A percentile compares a stretch with the other conserved stretches of the same genome.
phyloP scores from a whole-genome alignment of 1,284 basidiomycete genomes.

The Melampsora americana region DNA sequence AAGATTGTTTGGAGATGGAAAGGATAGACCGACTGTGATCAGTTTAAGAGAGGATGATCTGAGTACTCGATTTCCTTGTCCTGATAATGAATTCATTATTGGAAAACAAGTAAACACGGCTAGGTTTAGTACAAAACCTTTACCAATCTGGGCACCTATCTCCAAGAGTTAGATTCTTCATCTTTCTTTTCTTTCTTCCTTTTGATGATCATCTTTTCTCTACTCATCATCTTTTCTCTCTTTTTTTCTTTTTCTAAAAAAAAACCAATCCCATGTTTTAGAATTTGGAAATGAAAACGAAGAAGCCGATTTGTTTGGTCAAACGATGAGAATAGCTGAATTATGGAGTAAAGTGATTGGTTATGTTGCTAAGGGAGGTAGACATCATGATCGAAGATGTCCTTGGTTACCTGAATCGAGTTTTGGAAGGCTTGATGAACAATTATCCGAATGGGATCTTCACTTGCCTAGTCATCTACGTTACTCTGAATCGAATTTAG shows the following conservation, averaged over 20 bases:
- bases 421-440: constrained; percentile 45
- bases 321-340: constrained; percentile 47
- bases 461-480: constrained; percentile 43
- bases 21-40: constrained; percentile 47
- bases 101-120: constrained; percentile 17
- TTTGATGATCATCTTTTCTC: background rate
- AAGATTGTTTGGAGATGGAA: constrained; percentile 47
- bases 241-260: background rate
- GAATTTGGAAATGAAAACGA: background rate
- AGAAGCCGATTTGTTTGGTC: constrained; percentile 17
- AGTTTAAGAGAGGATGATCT: constrained; percentile 43
- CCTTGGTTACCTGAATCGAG: constrained; percentile 47
- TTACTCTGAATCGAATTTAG: constrained; percentile 46
- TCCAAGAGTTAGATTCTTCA: background rate
- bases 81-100: constrained; percentile 46
- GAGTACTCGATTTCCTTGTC: constrained; percentile 46
- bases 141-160: background rate
- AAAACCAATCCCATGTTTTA: constrained; percentile 18
- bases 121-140: background rate
- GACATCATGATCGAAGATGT: constrained; percentile 47
- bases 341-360: constrained; percentile 47
- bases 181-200: no score
- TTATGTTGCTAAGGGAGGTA: constrained; percentile 47
- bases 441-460: constrained; percentile 45
- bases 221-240: background rate